Conservation (phyloP, 1,284 basidiomycete genomes). For the Waitea zeae region DNA sequence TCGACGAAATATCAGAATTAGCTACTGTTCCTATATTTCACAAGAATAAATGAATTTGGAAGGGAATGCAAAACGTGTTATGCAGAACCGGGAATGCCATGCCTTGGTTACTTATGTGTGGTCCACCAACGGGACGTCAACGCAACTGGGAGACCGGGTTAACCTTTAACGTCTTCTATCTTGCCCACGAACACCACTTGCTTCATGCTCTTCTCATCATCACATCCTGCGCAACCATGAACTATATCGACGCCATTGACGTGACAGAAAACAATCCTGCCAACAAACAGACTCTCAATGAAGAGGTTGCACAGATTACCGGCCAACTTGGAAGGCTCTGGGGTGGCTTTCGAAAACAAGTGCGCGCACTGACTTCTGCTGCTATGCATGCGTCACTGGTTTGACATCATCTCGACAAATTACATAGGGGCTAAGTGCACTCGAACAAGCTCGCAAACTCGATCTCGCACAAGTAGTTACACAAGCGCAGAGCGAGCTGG, state of each 20-base stretch:
- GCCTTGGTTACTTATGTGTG: too few relatives aligned
- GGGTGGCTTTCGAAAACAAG: not conserved
- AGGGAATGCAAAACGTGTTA: too few relatives aligned
- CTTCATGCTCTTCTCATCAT: too few relatives aligned
- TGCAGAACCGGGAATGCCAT: too few relatives aligned
- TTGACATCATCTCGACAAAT: not conserved
- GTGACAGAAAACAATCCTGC: constrained; percentile 30
- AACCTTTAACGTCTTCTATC: too few relatives aligned
- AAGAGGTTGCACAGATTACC: constrained; percentile 71
- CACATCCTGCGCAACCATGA: constrained; percentile 25
- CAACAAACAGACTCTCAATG: constrained; percentile 37
- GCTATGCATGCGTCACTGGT: not conserved
- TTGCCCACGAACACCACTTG: too few relatives aligned
- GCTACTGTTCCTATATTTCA: too few relatives aligned
- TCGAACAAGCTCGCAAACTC: not conserved
- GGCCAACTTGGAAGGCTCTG: not conserved
- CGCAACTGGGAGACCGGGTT: too few relatives aligned
- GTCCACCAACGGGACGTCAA: too few relatives aligned
- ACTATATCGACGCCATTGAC: constrained; percentile 55
- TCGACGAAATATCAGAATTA: too few relatives aligned
- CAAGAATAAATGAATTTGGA: too few relatives aligned
- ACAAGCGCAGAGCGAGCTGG: not conserved
- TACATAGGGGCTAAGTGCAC: not conserved
- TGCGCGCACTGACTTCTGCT: not conserved
- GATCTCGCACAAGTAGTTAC: not conserved